phyloP scores from a whole-genome alignment of 768 basidiomycete species.

The Pilatotrama ljubarskyi region DNA sequence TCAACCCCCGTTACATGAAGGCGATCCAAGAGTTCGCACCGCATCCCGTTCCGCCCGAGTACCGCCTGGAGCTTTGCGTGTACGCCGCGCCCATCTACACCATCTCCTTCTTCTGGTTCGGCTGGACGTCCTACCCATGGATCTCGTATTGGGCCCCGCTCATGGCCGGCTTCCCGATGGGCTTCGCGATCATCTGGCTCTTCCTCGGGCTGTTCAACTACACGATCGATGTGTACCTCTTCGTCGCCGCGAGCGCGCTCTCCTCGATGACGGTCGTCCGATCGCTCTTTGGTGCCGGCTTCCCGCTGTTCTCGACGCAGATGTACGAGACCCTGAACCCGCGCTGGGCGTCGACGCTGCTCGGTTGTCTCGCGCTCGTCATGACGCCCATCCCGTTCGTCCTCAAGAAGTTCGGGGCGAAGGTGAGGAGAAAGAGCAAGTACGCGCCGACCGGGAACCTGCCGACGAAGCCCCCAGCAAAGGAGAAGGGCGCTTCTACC shows the following conservation, averaged over 20 bases:
- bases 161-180: slow-evolving; percentile 48
- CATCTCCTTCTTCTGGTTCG: slow-evolving; percentile 68
- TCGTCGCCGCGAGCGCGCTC: slow-evolving; percentile 60
- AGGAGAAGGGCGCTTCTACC: not conserved
- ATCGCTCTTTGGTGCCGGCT: slow-evolving; percentile 31
- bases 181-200: slow-evolving; percentile 54
- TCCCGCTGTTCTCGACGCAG: slow-evolving; percentile 36
- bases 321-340: slow-evolving; percentile 56
- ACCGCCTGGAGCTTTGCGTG: slow-evolving; percentile 52
- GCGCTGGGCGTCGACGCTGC: slow-evolving; percentile 59
- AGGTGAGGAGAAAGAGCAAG: slow-evolving; percentile 28
- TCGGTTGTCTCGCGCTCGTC: slow-evolving; percentile 53
- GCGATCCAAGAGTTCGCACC: slow-evolving; percentile 48
- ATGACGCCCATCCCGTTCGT: slow-evolving; percentile 48
- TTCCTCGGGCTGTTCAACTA: slow-evolving; percentile 65
- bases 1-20: slow-evolving; percentile 53
- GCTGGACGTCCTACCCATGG: slow-evolving; percentile 60
- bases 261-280: slow-evolving; percentile 57
- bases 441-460: slow-evolving; percentile 25
- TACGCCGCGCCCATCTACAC: slow-evolving; percentile 53
- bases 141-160: slow-evolving; percentile 58
- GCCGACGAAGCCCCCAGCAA: slow-evolving; percentile 5
- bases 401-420: slow-evolving; percentile 27
- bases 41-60: slow-evolving; percentile 62
- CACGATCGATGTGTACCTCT: slow-evolving; percentile 62